Evolutionary conservation across 192 early-diverging fungal species (phyloP).

Genomic region (Diversispora eburnea): DNA sequence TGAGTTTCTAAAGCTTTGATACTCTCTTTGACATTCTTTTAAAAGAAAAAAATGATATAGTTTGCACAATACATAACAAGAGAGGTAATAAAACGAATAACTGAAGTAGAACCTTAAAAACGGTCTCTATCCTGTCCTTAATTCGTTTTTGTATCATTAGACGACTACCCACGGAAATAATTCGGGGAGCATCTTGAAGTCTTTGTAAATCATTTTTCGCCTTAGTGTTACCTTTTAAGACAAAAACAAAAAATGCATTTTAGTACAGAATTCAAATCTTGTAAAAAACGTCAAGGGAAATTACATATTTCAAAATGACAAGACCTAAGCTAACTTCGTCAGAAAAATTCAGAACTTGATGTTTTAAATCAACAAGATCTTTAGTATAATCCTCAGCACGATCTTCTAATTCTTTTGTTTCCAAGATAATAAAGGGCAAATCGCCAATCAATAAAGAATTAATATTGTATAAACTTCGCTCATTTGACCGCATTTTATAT

Average conservation of each 20-base stretch:
- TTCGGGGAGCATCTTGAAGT: background rate
- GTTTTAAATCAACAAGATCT: background rate
- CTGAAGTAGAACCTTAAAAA: background rate
- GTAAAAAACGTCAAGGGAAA: background rate
- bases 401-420: background rate
- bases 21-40: slow-evolving; percentile 14
- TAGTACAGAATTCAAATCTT: background rate
- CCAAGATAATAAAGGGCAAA: background rate
- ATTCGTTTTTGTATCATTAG: slow-evolving; percentile 4
- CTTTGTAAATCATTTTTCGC: background rate
- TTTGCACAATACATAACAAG: background rate
- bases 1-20: slow-evolving; percentile 9
- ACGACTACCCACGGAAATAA: background rate
- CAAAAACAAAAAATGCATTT: background rate
- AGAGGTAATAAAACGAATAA: background rate
- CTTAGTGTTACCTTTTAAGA: background rate
- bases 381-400: background rate
- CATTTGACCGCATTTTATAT: background rate
- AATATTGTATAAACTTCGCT: background rate
- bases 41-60: background rate
- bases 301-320: background rate
- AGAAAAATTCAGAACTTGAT: background rate
- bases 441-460: background rate
- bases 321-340: slow-evolving; percentile 8
- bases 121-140: background rate